Percentiles rank a stretch among this genome's conserved stretches.
These are phyloP conservation scores for Wallacemonas collosoma DNA, from an alignment of 208 protist genomes.

Conservation along the genomic window DNA sequence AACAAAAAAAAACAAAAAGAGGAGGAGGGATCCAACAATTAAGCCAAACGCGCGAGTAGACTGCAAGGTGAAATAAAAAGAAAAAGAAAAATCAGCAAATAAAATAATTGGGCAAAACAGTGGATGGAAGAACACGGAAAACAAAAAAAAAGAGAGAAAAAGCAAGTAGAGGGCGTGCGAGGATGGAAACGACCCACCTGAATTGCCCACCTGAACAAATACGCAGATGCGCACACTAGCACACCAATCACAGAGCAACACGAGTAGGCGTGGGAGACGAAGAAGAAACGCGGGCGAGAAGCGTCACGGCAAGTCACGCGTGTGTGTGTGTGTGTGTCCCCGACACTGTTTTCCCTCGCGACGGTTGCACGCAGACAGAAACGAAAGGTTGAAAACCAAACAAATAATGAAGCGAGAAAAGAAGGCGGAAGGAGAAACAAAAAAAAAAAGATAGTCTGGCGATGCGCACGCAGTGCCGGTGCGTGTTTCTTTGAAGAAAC, in stretches of 20 bases:
- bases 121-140: neutral
- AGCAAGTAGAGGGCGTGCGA: neutral
- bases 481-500: neutral
- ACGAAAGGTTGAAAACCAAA: neutral
- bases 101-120: neutral
- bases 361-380: too few species aligned
- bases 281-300: too few species aligned
- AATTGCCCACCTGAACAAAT: neutral
- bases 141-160: conserved; percentile 11
- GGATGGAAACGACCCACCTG: neutral
- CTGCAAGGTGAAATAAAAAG: conserved; percentile 7
- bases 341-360: too few species aligned
- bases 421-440: neutral
- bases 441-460: neutral
- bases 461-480: neutral
- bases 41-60: conserved; percentile 1
- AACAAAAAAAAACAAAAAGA: conserved; percentile 18
- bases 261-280: neutral
- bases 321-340: too few species aligned
- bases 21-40: neutral
- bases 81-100: neutral
- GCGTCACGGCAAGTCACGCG: too few species aligned
- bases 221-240: neutral
- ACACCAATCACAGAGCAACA: neutral
- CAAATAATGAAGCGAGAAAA: conserved; percentile 1